These are phyloP conservation scores for Crithidia fasciculata DNA, from an alignment of 208 protist species.

Conservation along the genomic window DNA sequence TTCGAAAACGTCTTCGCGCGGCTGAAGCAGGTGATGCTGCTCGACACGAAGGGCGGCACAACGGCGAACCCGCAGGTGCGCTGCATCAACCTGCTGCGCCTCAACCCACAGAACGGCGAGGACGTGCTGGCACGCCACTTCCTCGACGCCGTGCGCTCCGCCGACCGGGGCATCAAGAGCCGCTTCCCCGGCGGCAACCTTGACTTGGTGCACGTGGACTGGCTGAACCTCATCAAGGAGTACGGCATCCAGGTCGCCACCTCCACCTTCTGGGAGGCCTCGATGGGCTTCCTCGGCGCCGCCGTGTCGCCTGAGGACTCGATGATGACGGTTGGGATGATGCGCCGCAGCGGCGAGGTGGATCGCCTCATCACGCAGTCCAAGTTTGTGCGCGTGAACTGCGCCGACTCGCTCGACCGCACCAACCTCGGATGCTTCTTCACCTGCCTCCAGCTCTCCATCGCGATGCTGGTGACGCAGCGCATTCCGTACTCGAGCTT, in stretches of 20 bases:
- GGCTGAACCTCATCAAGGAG: slow-evolving; percentile 77
- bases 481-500: slow-evolving; percentile 63
- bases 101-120: slow-evolving; percentile 68
- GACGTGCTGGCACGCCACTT: slow-evolving; percentile 70
- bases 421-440: slow-evolving; percentile 96
- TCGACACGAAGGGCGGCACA: slow-evolving; percentile 48
- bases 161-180: slow-evolving; percentile 43
- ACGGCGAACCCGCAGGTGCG: slow-evolving; percentile 51
- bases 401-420: slow-evolving; percentile 93
- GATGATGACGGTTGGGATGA: slow-evolving; percentile 73
- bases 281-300: slow-evolving; percentile 60
- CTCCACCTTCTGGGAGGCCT: slow-evolving; percentile 69
- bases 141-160: slow-evolving; percentile 59
- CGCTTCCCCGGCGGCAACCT: slow-evolving; percentile 49
- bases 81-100: slow-evolving; percentile 85
- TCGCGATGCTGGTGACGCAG: slow-evolving; percentile 80
- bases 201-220: slow-evolving; percentile 85
- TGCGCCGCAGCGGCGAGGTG: slow-evolving; percentile 49
- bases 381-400: slow-evolving; percentile 92
- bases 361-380: slow-evolving; percentile 63
- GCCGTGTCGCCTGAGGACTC: slow-evolving; percentile 44
- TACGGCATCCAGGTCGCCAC: slow-evolving; percentile 75
- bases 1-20: slow-evolving; percentile 65
- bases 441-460: slow-evolving; percentile 77
- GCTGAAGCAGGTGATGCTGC: slow-evolving; percentile 56